Conservation (phyloP, 306 rosid genomes). For the Alnus glutinosa region DNA sequence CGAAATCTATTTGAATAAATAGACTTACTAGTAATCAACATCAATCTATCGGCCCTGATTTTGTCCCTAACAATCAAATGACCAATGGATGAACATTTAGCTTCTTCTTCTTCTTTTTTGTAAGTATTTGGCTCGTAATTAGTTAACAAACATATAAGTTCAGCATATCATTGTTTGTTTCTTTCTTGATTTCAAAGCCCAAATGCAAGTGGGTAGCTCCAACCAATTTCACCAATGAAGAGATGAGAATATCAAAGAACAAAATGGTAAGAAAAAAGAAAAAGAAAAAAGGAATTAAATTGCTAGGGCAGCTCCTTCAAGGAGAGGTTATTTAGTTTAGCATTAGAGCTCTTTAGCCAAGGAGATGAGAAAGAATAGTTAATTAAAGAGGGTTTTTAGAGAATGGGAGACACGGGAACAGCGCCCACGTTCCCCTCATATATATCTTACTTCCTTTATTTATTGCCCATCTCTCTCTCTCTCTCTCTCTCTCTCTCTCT, state of each 20-base stretch:
- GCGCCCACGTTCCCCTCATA: slow-evolving; percentile 91
- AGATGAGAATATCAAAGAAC: slow-evolving; percentile 42
- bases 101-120: neutral
- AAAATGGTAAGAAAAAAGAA: neutral
- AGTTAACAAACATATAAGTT: slow-evolving; percentile 1
- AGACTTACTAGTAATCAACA: no score
- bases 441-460: slow-evolving; percentile 45
- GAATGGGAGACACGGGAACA: slow-evolving; percentile 98
- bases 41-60: no score
- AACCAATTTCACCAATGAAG: slow-evolving; percentile 42
- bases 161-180: slow-evolving; percentile 20
- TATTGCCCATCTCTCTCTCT: slow-evolving; percentile 40
- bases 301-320: slow-evolving; percentile 58
- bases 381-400: slow-evolving; percentile 32
- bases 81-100: neutral
- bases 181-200: slow-evolving; percentile 32
- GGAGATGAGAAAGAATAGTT: slow-evolving; percentile 61
- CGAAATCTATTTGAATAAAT: no score
- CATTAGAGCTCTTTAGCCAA: slow-evolving; percentile 87
- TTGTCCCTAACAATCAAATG: neutral
- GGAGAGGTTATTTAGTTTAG: slow-evolving; percentile 60
- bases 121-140: neutral
- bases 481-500: slow-evolving; percentile 32
- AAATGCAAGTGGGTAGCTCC: slow-evolving; percentile 46
- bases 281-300: no score